These are phyloP conservation scores for Aspergillus steynii DNA, from an alignment of 495 filamentous ascomycete genomes.

Conservation along the genomic window DNA sequence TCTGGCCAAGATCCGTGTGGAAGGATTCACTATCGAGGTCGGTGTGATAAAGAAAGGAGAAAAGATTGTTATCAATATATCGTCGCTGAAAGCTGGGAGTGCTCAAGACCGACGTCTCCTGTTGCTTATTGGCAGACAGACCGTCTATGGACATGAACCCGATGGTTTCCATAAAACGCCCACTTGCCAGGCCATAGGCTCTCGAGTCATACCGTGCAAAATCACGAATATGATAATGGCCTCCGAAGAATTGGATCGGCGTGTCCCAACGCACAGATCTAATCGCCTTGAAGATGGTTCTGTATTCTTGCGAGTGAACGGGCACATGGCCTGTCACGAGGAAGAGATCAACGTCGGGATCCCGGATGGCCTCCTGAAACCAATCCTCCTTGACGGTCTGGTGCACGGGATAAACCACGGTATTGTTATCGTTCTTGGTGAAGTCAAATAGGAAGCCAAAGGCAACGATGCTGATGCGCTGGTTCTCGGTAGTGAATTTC, in stretches of 20 bases:
- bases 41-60: conserved; percentile 81
- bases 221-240: conserved; percentile 88
- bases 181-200: conserved; percentile 80
- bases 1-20: conserved; percentile 72
- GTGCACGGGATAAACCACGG: conserved; percentile 74
- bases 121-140: conserved; percentile 44
- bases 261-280: conserved; percentile 72
- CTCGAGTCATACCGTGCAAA: conserved; percentile 77
- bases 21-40: conserved; percentile 69
- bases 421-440: conserved; percentile 84
- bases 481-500: conserved; percentile 87
- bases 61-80: conserved; percentile 95
- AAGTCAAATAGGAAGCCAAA: conserved; percentile 97
- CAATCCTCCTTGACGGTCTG: conserved; percentile 79
- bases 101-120: conserved; percentile 33
- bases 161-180: conserved; percentile 98
- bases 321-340: conserved; percentile 86
- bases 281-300: conserved; percentile 75
- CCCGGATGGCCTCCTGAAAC: conserved; percentile 85
- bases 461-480: conserved; percentile 77
- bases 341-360: conserved; percentile 81
- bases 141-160: conserved; percentile 90
- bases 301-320: conserved; percentile 74
- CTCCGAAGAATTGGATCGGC: conserved; percentile 92
- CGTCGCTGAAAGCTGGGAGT: conserved; percentile 65